These are phyloP conservation scores for Rhizopogon sp. DNA, from an alignment of 768 basidiomycete genomes.

Conservation along the genomic window DNA sequence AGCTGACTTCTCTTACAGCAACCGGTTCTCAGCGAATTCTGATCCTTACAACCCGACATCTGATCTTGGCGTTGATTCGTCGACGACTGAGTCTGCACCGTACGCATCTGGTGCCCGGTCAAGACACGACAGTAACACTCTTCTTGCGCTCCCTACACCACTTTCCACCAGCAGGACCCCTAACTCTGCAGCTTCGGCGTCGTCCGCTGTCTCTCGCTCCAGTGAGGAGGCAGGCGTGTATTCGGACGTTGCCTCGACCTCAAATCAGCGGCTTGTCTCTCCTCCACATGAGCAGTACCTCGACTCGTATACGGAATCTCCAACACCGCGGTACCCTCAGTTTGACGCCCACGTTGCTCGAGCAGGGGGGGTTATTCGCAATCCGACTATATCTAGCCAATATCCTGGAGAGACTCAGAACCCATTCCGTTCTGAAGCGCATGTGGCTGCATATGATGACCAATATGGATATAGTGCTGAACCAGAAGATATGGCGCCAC, in stretches of 20 bases:
- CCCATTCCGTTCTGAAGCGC: conserved; percentile 52
- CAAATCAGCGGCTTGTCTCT: conserved; percentile 39
- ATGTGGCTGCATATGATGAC: conserved; percentile 35
- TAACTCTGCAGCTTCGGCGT: conserved; percentile 36
- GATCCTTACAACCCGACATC: conserved; percentile 60
- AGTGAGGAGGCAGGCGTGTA: conserved; percentile 35
- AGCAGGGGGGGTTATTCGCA: conserved; percentile 35
- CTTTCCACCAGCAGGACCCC: conserved; percentile 54
- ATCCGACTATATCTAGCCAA: conserved; percentile 29
- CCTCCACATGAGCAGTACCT: conserved; percentile 29
- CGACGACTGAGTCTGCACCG: conserved; percentile 51
- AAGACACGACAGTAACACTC: conserved; percentile 64
- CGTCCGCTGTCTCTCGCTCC: conserved; percentile 39
- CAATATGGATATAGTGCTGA: conserved; percentile 29
- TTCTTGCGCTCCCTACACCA: conserved; percentile 73
- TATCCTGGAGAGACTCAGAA: conserved; percentile 47
- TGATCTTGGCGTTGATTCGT: conserved; percentile 48
- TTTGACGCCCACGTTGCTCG: conserved; percentile 40
- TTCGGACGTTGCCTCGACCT: conserved; percentile 32
- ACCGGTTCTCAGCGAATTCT: conserved; percentile 71
- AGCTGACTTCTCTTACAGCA: conserved; percentile 28
- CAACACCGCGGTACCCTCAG: conserved; percentile 17
- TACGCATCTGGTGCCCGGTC: conserved; percentile 39
- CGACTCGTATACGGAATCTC: conserved; percentile 19
- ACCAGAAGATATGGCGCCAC: conserved; percentile 29